Conservation (phyloP, 805 yeast genomes). For the Candida sonorensis region DNA sequence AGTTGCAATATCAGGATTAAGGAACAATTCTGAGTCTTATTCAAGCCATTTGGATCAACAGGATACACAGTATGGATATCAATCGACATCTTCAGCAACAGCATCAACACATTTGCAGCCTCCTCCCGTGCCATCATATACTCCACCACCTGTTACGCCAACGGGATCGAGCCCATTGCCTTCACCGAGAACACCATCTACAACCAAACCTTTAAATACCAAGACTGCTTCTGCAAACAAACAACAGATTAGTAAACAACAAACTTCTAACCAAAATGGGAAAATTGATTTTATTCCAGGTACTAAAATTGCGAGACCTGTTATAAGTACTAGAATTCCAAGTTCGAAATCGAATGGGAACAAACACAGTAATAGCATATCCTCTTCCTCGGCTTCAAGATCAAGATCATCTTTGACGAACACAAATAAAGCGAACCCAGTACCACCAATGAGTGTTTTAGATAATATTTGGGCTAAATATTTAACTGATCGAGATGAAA, state of each 20-base stretch:
- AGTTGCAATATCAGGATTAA: too few relatives aligned
- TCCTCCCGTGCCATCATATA: neutral
- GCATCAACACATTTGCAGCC: too few relatives aligned
- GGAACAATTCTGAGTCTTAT: too few relatives aligned
- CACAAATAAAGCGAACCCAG: slow-evolving; percentile 16
- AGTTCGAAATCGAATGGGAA: slow-evolving; percentile 16
- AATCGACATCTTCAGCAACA: neutral
- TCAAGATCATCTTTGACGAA: slow-evolving; percentile 8
- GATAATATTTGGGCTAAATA: slow-evolving; percentile 56
- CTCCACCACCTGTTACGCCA: neutral
- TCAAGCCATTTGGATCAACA: slow-evolving; percentile 1
- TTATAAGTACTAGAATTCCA: slow-evolving; percentile 30
- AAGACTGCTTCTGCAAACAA: too few relatives aligned
- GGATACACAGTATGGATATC: neutral
- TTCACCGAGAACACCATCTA: too few relatives aligned
- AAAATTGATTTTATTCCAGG: slow-evolving; percentile 45
- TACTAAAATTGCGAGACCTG: slow-evolving; percentile 50
- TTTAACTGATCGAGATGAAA: slow-evolving; percentile 49
- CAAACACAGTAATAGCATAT: too few relatives aligned
- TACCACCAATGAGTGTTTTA: slow-evolving; percentile 42
- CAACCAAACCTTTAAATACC: too few relatives aligned
- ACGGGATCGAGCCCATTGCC: too few relatives aligned
- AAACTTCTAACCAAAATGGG: neutral
- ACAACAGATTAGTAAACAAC: too few relatives aligned
- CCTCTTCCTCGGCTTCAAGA: too few relatives aligned